Evolutionary conservation across 192 early-diverging fungal genomes (phyloP).

Genomic region (Linnemannia schmuckeri): DNA sequence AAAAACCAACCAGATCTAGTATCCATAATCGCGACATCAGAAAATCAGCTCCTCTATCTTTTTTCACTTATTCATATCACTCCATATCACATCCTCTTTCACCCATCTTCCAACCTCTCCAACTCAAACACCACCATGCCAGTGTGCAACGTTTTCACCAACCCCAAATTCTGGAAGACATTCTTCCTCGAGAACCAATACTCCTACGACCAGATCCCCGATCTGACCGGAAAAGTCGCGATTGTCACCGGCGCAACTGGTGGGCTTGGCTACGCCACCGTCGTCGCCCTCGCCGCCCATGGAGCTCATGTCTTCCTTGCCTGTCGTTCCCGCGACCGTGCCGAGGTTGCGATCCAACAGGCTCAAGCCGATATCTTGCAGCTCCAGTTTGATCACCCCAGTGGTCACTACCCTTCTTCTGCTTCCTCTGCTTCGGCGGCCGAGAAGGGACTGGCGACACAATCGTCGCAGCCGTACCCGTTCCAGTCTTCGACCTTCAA

Average conservation of each 20-base stretch:
- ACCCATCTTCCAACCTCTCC: not conserved
- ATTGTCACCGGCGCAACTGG: constrained; percentile 60
- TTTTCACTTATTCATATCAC: not conserved
- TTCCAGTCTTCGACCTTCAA: not conserved
- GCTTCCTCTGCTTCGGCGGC: not conserved
- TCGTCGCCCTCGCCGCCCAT: constrained; percentile 24
- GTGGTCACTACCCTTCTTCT: not conserved
- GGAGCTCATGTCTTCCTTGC: constrained; percentile 31
- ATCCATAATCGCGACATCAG: not conserved
- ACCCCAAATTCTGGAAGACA: constrained; percentile 26
- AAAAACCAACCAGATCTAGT: not conserved
- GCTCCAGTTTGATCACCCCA: constrained; percentile 22
- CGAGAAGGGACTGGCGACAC: not conserved
- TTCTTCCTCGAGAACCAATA: constrained; percentile 16
- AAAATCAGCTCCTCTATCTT: no score
- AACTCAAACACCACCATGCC: constrained; percentile 13
- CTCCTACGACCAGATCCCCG: constrained; percentile 48
- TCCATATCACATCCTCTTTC: not conserved
- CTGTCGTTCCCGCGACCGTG: constrained; percentile 14
- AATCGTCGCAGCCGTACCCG: not conserved
- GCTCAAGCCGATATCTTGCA: constrained; percentile 25
- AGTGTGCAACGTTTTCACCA: constrained; percentile 5
- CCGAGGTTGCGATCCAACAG: constrained; percentile 21
- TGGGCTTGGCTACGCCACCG: constrained; percentile 27
- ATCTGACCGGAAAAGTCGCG: constrained; percentile 55